Evolutionary conservation across 2,329 filamentous ascomycete genomes (phyloP).

Genomic region (Aspergillus novoparasiticus): DNA sequence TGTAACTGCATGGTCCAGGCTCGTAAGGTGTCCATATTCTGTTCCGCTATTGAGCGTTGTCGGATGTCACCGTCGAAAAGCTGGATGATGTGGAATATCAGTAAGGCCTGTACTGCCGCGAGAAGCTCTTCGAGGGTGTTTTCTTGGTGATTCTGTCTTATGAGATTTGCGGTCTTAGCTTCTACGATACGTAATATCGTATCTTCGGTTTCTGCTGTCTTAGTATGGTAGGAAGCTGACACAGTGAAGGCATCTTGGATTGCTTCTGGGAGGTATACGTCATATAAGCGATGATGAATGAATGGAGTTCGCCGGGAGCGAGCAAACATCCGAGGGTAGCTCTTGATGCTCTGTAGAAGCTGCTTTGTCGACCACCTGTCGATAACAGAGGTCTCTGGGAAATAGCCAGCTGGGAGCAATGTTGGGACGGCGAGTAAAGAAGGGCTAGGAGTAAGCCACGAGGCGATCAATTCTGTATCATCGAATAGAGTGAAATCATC

Average conservation of each 20-base stretch:
- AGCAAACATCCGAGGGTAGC: not conserved
- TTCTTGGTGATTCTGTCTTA: not conserved
- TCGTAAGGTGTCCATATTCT: not conserved
- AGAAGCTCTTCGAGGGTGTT: not conserved
- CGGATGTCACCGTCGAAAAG: not conserved
- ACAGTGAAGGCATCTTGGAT: not conserved
- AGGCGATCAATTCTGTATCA: not conserved
- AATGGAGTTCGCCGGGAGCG: not conserved
- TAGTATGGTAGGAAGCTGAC: not conserved
- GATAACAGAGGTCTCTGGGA: not conserved
- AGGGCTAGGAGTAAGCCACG: not conserved
- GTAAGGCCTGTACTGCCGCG: not conserved
- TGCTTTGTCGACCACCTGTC: not conserved
- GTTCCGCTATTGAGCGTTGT: not conserved
- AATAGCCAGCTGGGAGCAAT: not conserved
- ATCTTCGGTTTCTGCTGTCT: not conserved
- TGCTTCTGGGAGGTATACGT: not conserved
- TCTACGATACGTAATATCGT: not conserved
- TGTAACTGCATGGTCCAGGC: not conserved
- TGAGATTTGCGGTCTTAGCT: not conserved
- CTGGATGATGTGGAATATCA: not conserved
- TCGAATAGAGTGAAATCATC: not conserved
- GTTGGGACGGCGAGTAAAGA: not conserved
- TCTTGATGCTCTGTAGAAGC: not conserved
- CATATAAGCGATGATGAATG: not conserved